Base-by-base conservation (phyloP, 73 alveolate genomes). In the Strombidium stylifer region DNA sequence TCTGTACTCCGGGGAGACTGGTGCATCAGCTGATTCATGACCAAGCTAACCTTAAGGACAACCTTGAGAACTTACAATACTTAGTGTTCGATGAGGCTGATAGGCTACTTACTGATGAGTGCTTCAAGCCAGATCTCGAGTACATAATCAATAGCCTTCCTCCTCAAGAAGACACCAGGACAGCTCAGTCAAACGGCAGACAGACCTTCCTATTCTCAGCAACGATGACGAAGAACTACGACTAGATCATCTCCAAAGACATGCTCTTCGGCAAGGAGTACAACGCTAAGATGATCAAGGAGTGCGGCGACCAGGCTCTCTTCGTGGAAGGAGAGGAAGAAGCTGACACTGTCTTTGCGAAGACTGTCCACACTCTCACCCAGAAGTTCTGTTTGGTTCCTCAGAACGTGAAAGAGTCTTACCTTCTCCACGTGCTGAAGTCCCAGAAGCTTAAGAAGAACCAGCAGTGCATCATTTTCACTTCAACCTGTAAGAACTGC, bases 11-110 rank as follows among this genome's bases (percentile, higher is more conserved):
- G 15, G 98, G 98, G 20, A 87, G 99, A 82, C 62, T 92, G 5
- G 83, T 79, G 18, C 60, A 78, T 37, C 74, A 81, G 23, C 71
- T 90, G 46, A 68, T 73, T n/a, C 85, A 82, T 64, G 91, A 79
- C 36, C 78, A 70, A 0, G 20, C 40, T 10, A 40, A 42, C 40
- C 75, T 82, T 47, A 70, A 86, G 42, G 78, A 88, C 52, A 82
- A 84, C 51, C 45, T 94, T 45, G 71, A 82, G 40, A 93, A 91
- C 72, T 71, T 96, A 45, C 73, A 88, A 69, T 93, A 78, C 70
- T 70, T 96, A 16, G 94, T 96, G 18, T 76, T 96, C 66, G 99
- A 96, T 86, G 99, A 96, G 82, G 96, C 94, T 41, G 99, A 96
- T 81, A 81, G 96, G 65, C 50, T 96, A 39, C 54, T 91, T 52